Evolutionary conservation across 805 yeast genomes (phyloP).

Genomic region (Candida adriatica): DNA sequence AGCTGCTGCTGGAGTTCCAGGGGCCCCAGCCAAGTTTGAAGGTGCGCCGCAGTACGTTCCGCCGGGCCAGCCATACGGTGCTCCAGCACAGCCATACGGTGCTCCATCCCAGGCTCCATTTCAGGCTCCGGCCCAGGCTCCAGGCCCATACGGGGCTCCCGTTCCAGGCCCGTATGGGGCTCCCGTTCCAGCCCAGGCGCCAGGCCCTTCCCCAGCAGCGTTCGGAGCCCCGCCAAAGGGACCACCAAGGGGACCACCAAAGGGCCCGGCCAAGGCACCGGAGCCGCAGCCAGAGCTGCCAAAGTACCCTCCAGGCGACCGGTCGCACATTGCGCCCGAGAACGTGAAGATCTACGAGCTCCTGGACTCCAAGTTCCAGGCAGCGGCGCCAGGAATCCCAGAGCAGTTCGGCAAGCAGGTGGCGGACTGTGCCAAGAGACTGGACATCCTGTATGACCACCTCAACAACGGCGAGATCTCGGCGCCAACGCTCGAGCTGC

Average conservation of each 20-base stretch:
- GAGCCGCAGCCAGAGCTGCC: slow-evolving; percentile 12
- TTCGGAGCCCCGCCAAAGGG: slow-evolving; percentile 10
- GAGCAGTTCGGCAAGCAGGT: slow-evolving; percentile 67
- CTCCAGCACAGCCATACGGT: slow-evolving; percentile 16
- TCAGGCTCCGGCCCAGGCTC: not conserved
- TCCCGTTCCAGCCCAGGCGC: slow-evolving; percentile 13
- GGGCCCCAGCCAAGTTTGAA: too few species aligned
- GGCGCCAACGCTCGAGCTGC: slow-evolving; percentile 43
- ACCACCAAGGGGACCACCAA: slow-evolving; percentile 11
- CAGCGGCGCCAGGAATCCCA: slow-evolving; percentile 73
- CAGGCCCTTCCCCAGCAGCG: slow-evolving; percentile 4
- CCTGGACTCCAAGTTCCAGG: slow-evolving; percentile 53
- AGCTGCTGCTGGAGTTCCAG: slow-evolving; percentile 7
- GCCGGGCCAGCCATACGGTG: not conserved
- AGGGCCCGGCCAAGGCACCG: slow-evolving; percentile 8
- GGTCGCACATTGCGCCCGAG: slow-evolving; percentile 56
- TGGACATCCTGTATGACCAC: slow-evolving; percentile 68
- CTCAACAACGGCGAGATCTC: slow-evolving; percentile 68
- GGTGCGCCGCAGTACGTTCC: not conserved
- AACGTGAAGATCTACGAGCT: slow-evolving; percentile 52
- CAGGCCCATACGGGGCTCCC: slow-evolving; percentile 3
- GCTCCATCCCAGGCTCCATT: slow-evolving; percentile 24
- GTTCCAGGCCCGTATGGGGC: slow-evolving; percentile 5
- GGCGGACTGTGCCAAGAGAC: slow-evolving; percentile 74
- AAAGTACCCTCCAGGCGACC: slow-evolving; percentile 55